A percentile compares a stretch with the other conserved stretches of the same genome.
Conservation (phyloP, 768 basidiomycete species). For the Rhodotorula paludigena region DNA sequence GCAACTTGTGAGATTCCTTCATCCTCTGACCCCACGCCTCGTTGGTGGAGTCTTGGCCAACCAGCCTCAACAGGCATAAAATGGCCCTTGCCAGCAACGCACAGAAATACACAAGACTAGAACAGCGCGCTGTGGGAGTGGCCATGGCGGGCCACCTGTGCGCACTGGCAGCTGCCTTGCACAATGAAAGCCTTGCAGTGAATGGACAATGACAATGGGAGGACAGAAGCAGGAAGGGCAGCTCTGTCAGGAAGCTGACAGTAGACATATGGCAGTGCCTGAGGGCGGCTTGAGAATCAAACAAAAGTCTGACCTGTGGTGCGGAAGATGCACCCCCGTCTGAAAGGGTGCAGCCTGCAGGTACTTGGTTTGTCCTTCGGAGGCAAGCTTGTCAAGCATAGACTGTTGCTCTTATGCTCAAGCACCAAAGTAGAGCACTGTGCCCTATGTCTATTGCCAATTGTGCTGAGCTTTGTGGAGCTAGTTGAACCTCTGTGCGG, state of each 20-base stretch:
- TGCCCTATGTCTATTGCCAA: too few species aligned
- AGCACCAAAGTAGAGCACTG: too few species aligned
- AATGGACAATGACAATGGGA: too few species aligned
- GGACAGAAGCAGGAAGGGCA: conserved; percentile 53
- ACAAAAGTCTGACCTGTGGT: too few species aligned
- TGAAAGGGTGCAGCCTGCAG: background rate
- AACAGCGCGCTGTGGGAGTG: conserved; percentile 61
- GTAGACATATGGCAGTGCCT: conserved; percentile 30
- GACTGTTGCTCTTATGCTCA: background rate
- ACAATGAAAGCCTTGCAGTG: conserved; percentile 68
- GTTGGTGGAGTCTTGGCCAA: conserved; percentile 75
- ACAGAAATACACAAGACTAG: conserved; percentile 62
- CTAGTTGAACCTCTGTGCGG: too few species aligned
- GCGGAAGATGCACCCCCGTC: conserved; percentile 5
- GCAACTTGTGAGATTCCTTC: conserved; percentile 71
- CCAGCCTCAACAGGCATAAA: conserved; percentile 85
- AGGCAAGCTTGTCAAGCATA: too few species aligned
- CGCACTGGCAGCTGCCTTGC: conserved; percentile 53
- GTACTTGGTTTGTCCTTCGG: too few species aligned
- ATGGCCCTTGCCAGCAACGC: conserved; percentile 69
- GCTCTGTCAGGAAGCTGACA: conserved; percentile 44
- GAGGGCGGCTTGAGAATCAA: conserved; percentile 9
- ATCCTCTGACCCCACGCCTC: conserved; percentile 76
- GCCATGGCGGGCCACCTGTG: conserved; percentile 76
- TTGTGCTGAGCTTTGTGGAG: too few species aligned